These are phyloP conservation scores for Globisporangium solare DNA, from an alignment of 352 stramenopile species.

Conservation along the genomic window DNA sequence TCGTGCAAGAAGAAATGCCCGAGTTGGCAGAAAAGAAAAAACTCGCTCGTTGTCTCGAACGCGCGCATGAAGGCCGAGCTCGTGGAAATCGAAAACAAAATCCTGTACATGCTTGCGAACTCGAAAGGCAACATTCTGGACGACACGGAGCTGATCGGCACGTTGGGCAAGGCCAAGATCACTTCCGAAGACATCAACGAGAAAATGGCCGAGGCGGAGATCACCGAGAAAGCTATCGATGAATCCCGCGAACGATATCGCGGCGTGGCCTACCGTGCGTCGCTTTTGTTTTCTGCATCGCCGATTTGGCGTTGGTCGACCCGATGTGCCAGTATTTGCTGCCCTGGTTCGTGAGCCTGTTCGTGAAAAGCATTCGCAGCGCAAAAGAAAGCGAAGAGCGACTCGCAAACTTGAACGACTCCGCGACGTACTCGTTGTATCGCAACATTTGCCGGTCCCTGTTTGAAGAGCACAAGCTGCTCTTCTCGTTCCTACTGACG, in stretches of 20 bases:
- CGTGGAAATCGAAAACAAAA: slow-evolving; percentile 92
- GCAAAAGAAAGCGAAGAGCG: slow-evolving; percentile 79
- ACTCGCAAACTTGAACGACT: slow-evolving; percentile 88
- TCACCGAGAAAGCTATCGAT: slow-evolving; percentile 91
- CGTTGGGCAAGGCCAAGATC: slow-evolving; percentile 88
- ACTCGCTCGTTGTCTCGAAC: slow-evolving; percentile 89
- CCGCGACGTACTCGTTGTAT: slow-evolving; percentile 92
- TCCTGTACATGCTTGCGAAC: slow-evolving; percentile 91
- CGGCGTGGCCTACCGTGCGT: slow-evolving; percentile 85
- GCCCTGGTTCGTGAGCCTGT: slow-evolving; percentile 91
- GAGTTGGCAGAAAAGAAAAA: slow-evolving; percentile 94
- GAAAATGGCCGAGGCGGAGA: slow-evolving; percentile 90
- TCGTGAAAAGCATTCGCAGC: slow-evolving; percentile 84
- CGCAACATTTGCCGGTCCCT: slow-evolving; percentile 92
- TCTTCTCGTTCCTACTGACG: slow-evolving; percentile 92
- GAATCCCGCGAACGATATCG: slow-evolving; percentile 87
- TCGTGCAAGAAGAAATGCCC: slow-evolving; percentile 92
- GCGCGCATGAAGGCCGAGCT: slow-evolving; percentile 91
- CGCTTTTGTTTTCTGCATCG: slow-evolving; percentile 92
- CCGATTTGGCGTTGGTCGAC: slow-evolving; percentile 87
- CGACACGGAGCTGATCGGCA: slow-evolving; percentile 91
- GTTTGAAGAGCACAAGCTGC: slow-evolving; percentile 93
- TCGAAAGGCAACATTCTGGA: slow-evolving; percentile 92
- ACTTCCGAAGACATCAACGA: slow-evolving; percentile 91
- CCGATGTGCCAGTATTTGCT: slow-evolving; percentile 95